These are phyloP conservation scores for Aspergillus intermedius DNA, from an alignment of 2,329 filamentous ascomycete genomes.

Conservation along the genomic window DNA sequence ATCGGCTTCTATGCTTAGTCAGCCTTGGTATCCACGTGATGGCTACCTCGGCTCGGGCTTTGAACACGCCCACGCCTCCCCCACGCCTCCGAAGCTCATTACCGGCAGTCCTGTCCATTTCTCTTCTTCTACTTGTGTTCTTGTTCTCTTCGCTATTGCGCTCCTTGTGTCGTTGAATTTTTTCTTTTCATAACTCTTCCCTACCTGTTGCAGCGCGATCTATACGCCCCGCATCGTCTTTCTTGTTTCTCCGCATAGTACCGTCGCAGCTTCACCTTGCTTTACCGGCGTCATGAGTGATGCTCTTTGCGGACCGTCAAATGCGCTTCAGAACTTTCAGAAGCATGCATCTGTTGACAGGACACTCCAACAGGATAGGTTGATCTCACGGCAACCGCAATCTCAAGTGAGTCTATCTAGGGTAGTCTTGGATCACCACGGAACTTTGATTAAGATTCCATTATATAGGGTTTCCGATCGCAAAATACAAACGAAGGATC, in stretches of 20 bases:
- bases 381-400: conserved; percentile 49
- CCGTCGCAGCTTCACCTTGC: background rate
- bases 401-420: conserved; percentile 43
- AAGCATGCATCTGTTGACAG: conserved; percentile 63
- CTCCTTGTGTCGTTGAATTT: background rate
- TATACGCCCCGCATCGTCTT: background rate
- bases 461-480: conserved; percentile 56
- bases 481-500: conserved; percentile 47
- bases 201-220: background rate
- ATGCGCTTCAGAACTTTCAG: conserved; percentile 66
- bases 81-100: conserved; percentile 1
- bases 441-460: conserved; percentile 7
- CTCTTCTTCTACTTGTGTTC: background rate
- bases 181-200: background rate
- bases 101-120: background rate
- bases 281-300: conserved; percentile 51
- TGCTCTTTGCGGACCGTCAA: conserved; percentile 67
- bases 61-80: conserved; percentile 7
- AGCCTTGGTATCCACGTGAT: conserved; percentile 18
- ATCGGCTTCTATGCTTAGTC: conserved; percentile 6
- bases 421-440: background rate
- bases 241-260: background rate
- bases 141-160: background rate
- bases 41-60: conserved; percentile 13
- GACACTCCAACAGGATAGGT: conserved; percentile 65